Evolutionary conservation across 768 basidiomycete species (phyloP).

Genomic region (Tricholoma sp.): DNA sequence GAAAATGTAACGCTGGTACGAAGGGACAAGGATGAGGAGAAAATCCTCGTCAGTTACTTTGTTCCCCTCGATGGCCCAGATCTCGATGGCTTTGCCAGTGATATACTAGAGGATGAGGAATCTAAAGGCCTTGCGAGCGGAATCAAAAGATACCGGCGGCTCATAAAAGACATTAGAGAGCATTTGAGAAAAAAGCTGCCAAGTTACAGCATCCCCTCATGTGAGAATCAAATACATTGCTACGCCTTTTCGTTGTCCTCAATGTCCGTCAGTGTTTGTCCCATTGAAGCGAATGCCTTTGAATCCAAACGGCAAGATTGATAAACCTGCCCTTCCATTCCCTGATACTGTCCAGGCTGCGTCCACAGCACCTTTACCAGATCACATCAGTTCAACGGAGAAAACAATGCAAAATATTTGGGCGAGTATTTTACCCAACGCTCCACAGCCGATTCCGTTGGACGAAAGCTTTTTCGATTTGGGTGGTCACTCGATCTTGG

Average conservation of each 20-base stretch:
- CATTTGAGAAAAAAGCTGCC: conserved; percentile 96
- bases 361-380: conserved; percentile 29
- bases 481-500: conserved; percentile 97
- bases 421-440: conserved; percentile 72
- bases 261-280: conserved; percentile 69
- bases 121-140: conserved; percentile 63
- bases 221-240: conserved; percentile 40
- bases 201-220: conserved; percentile 85
- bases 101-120: conserved; percentile 51
- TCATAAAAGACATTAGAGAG: conserved; percentile 93
- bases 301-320: conserved; percentile 98
- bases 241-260: neutral
- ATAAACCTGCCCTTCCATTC: conserved; percentile 97
- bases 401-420: conserved; percentile 81
- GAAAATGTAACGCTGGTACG: conserved; percentile 97
- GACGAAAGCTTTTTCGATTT: conserved; percentile 98
- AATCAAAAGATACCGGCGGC: conserved; percentile 75
- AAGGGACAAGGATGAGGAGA: conserved; percentile 98
- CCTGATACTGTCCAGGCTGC: conserved; percentile 84
- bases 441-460: conserved; percentile 71
- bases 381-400: conserved; percentile 62
- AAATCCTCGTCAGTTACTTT: conserved; percentile 96
- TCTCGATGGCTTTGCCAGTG: conserved; percentile 68
- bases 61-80: conserved; percentile 75
- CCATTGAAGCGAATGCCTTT: conserved; percentile 94